These are phyloP conservation scores for Ustilago trichophora DNA, from an alignment of 1,284 basidiomycete species.

Conservation along the genomic window DNA sequence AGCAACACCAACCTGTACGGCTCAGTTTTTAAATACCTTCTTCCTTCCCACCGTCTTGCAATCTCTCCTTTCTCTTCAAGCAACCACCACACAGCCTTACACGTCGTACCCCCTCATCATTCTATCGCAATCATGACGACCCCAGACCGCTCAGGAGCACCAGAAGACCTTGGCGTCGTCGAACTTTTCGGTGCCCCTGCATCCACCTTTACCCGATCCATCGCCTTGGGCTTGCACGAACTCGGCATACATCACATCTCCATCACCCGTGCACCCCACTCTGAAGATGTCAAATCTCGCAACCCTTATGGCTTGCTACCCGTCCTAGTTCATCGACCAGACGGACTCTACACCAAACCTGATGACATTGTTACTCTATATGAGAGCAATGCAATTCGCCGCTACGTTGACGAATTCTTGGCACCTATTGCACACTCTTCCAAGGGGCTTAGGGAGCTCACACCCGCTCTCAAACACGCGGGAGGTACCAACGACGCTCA, in stretches of 20 bases:
- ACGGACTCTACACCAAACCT: conserved; percentile 31
- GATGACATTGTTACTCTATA: conserved; percentile 27
- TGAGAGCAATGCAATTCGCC: conserved; percentile 32
- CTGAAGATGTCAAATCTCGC: conserved; percentile 18
- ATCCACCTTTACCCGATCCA: conserved; percentile 34
- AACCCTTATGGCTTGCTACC: conserved; percentile 40
- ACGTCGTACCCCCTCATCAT: not conserved
- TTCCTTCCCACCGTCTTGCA: too few relatives aligned
- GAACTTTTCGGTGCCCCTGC: conserved; percentile 27
- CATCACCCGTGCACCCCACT: conserved; percentile 18
- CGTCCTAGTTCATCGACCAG: conserved; percentile 31
- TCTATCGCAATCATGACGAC: conserved; percentile 28
- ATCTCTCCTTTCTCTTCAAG: not conserved
- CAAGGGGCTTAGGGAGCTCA: conserved; percentile 3
- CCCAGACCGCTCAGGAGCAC: conserved; percentile 16
- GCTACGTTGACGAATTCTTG: conserved; percentile 42
- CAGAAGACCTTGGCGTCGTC: conserved; percentile 39
- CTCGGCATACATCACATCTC: conserved; percentile 30
- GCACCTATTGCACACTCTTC: conserved; percentile 3
- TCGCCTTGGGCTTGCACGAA: conserved; percentile 29
- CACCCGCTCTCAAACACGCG: conserved; percentile 14
- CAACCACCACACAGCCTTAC: not conserved
- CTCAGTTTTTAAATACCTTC: too few relatives aligned
- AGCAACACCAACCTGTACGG: too few relatives aligned
- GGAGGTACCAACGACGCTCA: conserved; percentile 2